A percentile compares a stretch with the other conserved stretches of the same genome.
These are phyloP conservation scores for Cryphonectria carpinicola DNA, from an alignment of 2,329 filamentous ascomycete species.

Conservation along the genomic window DNA sequence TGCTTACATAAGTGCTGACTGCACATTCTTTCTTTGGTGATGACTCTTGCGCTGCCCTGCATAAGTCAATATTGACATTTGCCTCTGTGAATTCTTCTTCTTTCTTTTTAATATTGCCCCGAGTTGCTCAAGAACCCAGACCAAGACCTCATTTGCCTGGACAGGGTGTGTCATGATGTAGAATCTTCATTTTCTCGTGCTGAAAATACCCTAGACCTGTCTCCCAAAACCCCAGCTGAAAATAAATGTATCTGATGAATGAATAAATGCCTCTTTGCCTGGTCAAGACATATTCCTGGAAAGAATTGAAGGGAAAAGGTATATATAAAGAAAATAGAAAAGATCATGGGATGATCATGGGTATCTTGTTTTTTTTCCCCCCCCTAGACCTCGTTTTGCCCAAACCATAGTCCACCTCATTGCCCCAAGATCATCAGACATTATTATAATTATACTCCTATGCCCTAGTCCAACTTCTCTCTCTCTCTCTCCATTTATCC, in stretches of 20 bases:
- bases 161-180: background rate
- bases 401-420: background rate
- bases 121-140: background rate
- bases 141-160: background rate
- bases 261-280: background rate
- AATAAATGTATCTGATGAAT: background rate
- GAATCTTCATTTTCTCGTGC: background rate
- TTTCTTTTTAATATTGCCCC: background rate
- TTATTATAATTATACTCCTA: constrained; percentile 18
- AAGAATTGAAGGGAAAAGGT: background rate
- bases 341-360: constrained; percentile 10
- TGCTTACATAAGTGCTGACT: background rate
- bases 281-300: background rate
- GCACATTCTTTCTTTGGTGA: background rate
- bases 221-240: background rate
- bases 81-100: background rate
- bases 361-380: constrained; percentile 16
- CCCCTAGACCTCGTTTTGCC: constrained; percentile 5
- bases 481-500: background rate
- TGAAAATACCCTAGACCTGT: background rate
- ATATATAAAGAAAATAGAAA: background rate
- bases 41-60: background rate
- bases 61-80: background rate
- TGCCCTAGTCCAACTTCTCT: background rate
- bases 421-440: constrained; percentile 19